A percentile compares a stretch with the other conserved stretches of the same genome.
Evolutionary conservation across 441 rosid genomes (phyloP).

Genomic region (Pelargonium citronellum): DNA sequence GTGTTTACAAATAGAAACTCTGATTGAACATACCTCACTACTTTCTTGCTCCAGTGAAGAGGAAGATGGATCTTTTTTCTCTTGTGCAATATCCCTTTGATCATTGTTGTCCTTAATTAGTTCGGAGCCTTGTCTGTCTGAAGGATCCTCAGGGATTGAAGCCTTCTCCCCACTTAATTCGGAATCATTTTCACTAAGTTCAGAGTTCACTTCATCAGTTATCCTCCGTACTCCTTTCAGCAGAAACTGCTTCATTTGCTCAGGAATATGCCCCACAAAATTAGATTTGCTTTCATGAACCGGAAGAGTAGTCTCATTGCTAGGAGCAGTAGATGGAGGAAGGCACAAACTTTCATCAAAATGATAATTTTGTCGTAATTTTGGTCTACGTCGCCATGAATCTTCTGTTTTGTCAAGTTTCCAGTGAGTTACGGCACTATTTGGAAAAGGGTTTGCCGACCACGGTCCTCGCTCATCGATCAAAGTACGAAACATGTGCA

Average conservation of each 20-base stretch:
- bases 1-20: background rate
- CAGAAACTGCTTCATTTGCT: slow-evolving; percentile 92
- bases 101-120: slow-evolving; percentile 52
- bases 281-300: slow-evolving; percentile 52
- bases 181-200: slow-evolving; percentile 52
- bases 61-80: slow-evolving; percentile 50
- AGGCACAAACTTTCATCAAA: slow-evolving; percentile 80
- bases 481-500: slow-evolving; percentile 87
- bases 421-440: slow-evolving; percentile 65
- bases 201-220: slow-evolving; percentile 81
- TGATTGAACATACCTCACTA: slow-evolving; percentile 56
- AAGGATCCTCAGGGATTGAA: slow-evolving; percentile 42
- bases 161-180: slow-evolving; percentile 44
- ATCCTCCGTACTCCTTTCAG: slow-evolving; percentile 81
- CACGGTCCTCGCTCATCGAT: slow-evolving; percentile 99
- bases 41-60: slow-evolving; percentile 62
- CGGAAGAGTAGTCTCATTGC: slow-evolving; percentile 39
- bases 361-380: slow-evolving; percentile 86
- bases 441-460: slow-evolving; percentile 97
- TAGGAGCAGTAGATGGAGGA: slow-evolving; percentile 51
- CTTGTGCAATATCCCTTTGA: slow-evolving; percentile 55
- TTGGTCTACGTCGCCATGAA: slow-evolving; percentile 92
- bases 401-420: slow-evolving; percentile 99
- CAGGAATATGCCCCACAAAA: slow-evolving; percentile 85
- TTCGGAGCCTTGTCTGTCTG: slow-evolving; percentile 45